phyloP scores from a whole-genome alignment of 768 basidiomycete genomes.

The Calocera cornea region DNA sequence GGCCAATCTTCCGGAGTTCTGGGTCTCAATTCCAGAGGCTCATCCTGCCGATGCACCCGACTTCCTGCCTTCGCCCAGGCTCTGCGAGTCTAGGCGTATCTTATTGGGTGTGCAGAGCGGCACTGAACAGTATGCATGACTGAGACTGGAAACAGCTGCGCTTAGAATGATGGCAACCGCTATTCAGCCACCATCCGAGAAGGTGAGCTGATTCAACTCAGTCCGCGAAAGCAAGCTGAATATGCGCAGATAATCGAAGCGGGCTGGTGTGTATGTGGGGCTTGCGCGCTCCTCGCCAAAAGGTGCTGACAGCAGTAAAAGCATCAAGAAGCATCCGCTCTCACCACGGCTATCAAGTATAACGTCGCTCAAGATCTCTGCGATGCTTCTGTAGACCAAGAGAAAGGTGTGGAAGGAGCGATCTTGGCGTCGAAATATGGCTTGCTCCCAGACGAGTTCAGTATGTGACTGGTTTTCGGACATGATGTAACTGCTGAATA shows the following conservation, averaged over 20 bases:
- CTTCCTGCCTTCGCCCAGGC: not conserved
- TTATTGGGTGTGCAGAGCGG: not conserved
- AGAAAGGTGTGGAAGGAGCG: not conserved
- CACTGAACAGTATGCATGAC: no score
- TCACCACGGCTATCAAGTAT: not conserved
- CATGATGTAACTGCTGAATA: not conserved
- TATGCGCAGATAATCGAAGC: constrained; percentile 43
- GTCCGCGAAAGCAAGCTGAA: not conserved
- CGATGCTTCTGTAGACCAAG: not conserved
- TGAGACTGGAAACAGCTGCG: not conserved
- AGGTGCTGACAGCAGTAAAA: not conserved
- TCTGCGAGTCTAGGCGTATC: not conserved
- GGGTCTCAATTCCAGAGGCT: not conserved
- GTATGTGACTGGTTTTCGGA: not conserved
- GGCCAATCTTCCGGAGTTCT: not conserved
- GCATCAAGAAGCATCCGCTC: not conserved
- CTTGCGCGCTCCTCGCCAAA: constrained; percentile 14
- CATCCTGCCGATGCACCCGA: not conserved
- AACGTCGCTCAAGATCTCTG: not conserved
- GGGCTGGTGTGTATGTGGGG: constrained; percentile 54
- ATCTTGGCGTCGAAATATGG: not conserved
- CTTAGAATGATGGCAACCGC: not conserved
- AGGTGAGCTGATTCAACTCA: not conserved
- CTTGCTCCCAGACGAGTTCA: not conserved
- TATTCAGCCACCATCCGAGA: not conserved